Evolutionary conservation across 2,329 filamentous ascomycete genomes (phyloP).

Genomic region (Penicillium sp.): DNA sequence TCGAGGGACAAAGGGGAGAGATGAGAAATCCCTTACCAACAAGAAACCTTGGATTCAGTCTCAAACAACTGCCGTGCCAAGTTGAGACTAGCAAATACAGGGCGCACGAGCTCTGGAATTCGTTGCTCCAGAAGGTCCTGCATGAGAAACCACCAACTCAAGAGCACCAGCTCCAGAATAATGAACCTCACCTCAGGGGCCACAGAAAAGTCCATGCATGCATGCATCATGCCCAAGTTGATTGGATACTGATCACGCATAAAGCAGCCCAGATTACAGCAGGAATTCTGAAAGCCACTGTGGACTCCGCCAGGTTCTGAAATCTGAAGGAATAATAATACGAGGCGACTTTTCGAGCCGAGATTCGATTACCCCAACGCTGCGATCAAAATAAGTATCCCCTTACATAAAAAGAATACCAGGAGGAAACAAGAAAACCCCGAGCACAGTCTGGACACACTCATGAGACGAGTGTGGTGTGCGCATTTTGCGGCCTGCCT

Average conservation of each 20-base stretch:
- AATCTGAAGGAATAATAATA: background rate
- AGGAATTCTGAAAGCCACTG: background rate
- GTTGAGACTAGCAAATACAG: background rate
- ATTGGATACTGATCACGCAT: conserved; percentile 10
- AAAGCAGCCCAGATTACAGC: background rate
- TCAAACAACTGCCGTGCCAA: background rate
- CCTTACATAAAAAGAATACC: conserved; percentile 1
- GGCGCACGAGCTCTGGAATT: background rate
- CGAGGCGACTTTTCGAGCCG: background rate
- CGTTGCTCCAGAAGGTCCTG: background rate
- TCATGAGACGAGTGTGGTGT: background rate
- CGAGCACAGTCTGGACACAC: background rate
- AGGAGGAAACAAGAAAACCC: background rate
- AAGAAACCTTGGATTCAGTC: background rate
- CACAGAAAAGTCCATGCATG: background rate
- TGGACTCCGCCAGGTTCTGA: background rate
- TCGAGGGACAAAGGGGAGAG: background rate
- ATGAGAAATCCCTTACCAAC: background rate
- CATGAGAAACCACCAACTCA: background rate
- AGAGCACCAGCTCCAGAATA: background rate
- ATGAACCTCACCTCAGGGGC: background rate
- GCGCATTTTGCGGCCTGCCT: background rate
- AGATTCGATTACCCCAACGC: background rate
- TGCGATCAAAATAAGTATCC: background rate
- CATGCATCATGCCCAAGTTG: background rate